Base-by-base conservation (phyloP, 768 basidiomycete genomes). In the Antrodiella citrinella region DNA sequence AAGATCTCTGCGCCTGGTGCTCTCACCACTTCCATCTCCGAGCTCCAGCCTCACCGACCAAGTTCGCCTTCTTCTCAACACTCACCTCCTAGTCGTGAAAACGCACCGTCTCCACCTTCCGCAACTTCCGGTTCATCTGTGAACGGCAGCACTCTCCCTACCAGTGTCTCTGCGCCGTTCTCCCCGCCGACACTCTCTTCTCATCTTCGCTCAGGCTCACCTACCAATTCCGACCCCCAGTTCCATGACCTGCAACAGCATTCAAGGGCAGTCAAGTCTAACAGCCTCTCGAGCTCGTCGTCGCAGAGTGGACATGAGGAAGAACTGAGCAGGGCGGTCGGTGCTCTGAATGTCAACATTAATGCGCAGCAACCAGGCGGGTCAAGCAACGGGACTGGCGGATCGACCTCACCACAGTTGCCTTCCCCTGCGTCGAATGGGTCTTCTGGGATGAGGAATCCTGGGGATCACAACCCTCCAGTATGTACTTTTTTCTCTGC, bases 391-490 rank as follows among this genome's bases (percentile, higher is more conserved):
- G 10, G 18, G 35, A 38, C 10, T 18, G 62, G 68, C 24, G 80
- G 74, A 4, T 75, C 76, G 30, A 78, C 73, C 0, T 89, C 87
- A 13, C 87, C 87, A 3, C 84, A 88, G 59, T 62, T 89, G 23
- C 85, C 87, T 12, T 87, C 85, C 3, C 88, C 88, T 42, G 79
- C 79, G 44, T 86, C 85, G 19, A 78, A 81, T 50, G 71, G 76
- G 7, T 78, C 82, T 35, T 73, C 73, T 30, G 60, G 59, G n/a
- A 58, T 56, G 10, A 59, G 65, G 25, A 67, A 75, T 50, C 69
- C 74, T 9, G 69, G 75, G 11, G 95, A 98, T 68, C 91, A 95
- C 71, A 97, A 98, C 65, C 94, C 94, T 59, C 94, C 94, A 12
- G 84, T 86, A 63, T 62, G 82, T 72, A 2, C 19, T 1, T 24